These are phyloP conservation scores for Ogataea paradorogensis DNA, from an alignment of 805 yeast species.

Conservation along the genomic window DNA sequence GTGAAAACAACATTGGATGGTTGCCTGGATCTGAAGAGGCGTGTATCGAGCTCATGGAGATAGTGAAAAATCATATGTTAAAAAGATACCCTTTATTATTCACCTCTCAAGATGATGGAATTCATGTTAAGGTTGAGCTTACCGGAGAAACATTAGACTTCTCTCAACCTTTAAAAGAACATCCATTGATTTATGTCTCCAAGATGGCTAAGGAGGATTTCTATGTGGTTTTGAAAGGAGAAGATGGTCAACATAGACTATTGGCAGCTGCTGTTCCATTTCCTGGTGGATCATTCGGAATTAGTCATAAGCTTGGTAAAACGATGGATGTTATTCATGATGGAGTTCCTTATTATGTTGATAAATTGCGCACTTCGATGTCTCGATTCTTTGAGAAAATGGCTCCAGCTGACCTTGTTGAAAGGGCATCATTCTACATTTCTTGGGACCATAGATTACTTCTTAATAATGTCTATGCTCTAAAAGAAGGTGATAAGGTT, in stretches of 20 bases:
- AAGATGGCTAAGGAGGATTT: conserved; percentile 77
- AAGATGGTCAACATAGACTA: conserved; percentile 59
- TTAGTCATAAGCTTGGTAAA: conserved; percentile 56
- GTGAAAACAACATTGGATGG: conserved; percentile 62
- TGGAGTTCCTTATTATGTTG: conserved; percentile 67
- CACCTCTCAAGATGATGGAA: conserved; percentile 46
- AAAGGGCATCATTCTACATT: conserved; percentile 72
- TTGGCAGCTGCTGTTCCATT: conserved; percentile 76
- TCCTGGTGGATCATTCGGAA: conserved; percentile 75
- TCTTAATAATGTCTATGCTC: conserved; percentile 53
- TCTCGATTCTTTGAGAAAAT: conserved; percentile 67
- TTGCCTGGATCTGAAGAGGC: conserved; percentile 63
- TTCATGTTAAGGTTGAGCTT: conserved; percentile 55
- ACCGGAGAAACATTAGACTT: conserved; percentile 63
- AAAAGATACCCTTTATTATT: conserved; percentile 63
- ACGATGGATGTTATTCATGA: conserved; percentile 62
- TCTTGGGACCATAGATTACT: conserved; percentile 69
- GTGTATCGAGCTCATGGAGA: conserved; percentile 60
- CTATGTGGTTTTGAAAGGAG: conserved; percentile 53
- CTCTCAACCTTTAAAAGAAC: conserved; percentile 56
- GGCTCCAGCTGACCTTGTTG: conserved; percentile 61
- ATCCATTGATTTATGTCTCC: conserved; percentile 59
- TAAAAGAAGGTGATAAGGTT: conserved; percentile 43
- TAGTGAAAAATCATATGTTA: conserved; percentile 56
- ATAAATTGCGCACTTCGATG: conserved; percentile 65